Evolutionary conservation across 352 stramenopile species (phyloP).

Genomic region (Phytophthora tentaculata): DNA sequence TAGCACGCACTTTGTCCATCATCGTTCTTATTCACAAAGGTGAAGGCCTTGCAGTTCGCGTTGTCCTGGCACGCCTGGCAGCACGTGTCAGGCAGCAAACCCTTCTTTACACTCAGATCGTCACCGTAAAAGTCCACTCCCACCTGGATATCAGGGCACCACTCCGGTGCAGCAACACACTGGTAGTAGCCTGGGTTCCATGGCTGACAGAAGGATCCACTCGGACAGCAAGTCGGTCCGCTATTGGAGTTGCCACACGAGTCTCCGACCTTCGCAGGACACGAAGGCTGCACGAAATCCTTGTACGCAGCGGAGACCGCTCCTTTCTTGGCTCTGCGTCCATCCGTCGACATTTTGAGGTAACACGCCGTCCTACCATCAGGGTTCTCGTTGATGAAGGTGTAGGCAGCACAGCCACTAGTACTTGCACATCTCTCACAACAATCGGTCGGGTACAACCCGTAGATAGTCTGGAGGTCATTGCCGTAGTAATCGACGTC

Average conservation of each 20-base stretch:
- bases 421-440: constrained; percentile 51
- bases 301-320: constrained; percentile 46
- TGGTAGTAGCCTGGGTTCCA: constrained; percentile 71
- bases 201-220: constrained; percentile 57
- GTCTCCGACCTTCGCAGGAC: constrained; percentile 35
- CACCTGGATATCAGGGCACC: constrained; percentile 46
- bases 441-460: constrained; percentile 41
- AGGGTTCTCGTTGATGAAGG: constrained; percentile 62
- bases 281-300: constrained; percentile 31
- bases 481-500: constrained; percentile 62
- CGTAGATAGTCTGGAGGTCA: constrained; percentile 52
- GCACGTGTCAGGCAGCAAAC: constrained; percentile 49
- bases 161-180: constrained; percentile 45
- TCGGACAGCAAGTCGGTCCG: constrained; percentile 48
- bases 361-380: constrained; percentile 62
- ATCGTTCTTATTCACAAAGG: constrained; percentile 66
- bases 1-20: constrained; percentile 63
- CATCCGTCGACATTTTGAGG: constrained; percentile 44
- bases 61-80: constrained; percentile 53
- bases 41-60: constrained; percentile 50
- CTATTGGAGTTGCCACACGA: constrained; percentile 43
- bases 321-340: constrained; percentile 40
- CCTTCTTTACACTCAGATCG: constrained; percentile 52
- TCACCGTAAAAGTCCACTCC: constrained; percentile 58
- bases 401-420: constrained; percentile 59